Percentiles rank a stretch among this genome's conserved stretches.
Conservation (phyloP, 495 filamentous ascomycete species). For the Penicillium desertorum region DNA sequence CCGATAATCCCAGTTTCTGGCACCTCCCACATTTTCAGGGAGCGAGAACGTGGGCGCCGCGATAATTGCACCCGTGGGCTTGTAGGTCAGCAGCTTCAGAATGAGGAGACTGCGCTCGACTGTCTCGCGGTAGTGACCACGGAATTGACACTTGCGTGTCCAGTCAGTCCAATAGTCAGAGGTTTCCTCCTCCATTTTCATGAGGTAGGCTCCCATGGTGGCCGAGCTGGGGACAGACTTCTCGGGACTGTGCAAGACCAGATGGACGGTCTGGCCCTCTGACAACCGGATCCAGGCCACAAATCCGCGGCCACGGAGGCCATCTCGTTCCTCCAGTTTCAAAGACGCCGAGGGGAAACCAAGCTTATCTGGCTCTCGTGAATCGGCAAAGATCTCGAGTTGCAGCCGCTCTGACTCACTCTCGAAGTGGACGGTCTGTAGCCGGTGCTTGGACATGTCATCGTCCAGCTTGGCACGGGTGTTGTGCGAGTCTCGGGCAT, state of each 20-base stretch:
- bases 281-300: slow-evolving; percentile 54
- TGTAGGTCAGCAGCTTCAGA: slow-evolving; percentile 69
- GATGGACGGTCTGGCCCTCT: slow-evolving; percentile 66
- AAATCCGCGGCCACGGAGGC: slow-evolving; percentile 59
- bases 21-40: slow-evolving; percentile 68
- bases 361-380: slow-evolving; percentile 48
- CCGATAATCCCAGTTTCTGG: slow-evolving; percentile 76
- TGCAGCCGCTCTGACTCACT: slow-evolving; percentile 57
- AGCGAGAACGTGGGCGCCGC: slow-evolving; percentile 64
- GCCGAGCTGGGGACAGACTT: slow-evolving; percentile 43
- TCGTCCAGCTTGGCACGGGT: slow-evolving; percentile 33
- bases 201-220: slow-evolving; percentile 53
- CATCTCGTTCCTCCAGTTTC: slow-evolving; percentile 48
- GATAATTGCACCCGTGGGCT: slow-evolving; percentile 57
- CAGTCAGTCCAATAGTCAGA: slow-evolving; percentile 68
- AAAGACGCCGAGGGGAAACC: slow-evolving; percentile 51
- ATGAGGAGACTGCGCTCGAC: slow-evolving; percentile 67
- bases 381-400: slow-evolving; percentile 63
- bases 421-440: slow-evolving; percentile 62
- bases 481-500: slow-evolving; percentile 58
- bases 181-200: slow-evolving; percentile 62
- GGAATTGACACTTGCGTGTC: slow-evolving; percentile 66
- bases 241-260: slow-evolving; percentile 57
- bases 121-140: slow-evolving; percentile 67
- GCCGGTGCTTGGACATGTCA: slow-evolving; percentile 35